Evolutionary conservation across 257 asterid genomes (phyloP).

Genomic region (Plantago ovata): DNA sequence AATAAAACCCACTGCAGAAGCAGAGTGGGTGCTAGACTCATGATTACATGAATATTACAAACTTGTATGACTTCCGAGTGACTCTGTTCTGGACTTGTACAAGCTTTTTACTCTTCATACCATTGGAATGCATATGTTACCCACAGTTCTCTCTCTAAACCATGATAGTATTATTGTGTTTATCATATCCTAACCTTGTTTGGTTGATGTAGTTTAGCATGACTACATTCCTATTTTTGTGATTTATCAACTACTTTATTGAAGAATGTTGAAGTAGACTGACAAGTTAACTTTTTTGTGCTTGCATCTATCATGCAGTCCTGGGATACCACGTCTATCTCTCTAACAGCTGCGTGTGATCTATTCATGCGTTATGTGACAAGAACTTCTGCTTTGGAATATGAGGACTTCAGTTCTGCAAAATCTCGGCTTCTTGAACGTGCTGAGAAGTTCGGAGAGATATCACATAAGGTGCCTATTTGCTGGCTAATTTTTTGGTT

Average conservation of each 20-base stretch:
- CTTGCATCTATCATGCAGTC: constrained; percentile 44
- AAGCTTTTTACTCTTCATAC: too few relatives aligned
- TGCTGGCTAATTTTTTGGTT: constrained; percentile 5
- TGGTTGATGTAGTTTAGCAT: too few relatives aligned
- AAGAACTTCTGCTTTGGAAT: constrained; percentile 85
- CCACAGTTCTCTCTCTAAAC: too few relatives aligned
- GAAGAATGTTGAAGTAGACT: background rate
- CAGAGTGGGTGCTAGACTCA: too few relatives aligned
- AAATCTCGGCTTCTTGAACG: constrained; percentile 85
- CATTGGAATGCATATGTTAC: too few relatives aligned
- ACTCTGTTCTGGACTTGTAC: too few relatives aligned
- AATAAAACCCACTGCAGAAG: too few relatives aligned
- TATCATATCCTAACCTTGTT: too few relatives aligned
- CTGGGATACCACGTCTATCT: constrained; percentile 95
- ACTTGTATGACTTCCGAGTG: too few relatives aligned
- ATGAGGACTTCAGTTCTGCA: constrained; percentile 82
- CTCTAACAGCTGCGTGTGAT: constrained; percentile 91
- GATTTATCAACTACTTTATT: background rate
- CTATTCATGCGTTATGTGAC: constrained; percentile 89
- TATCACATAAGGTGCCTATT: constrained; percentile 63
- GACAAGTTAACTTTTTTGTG: background rate
- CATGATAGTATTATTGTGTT: too few relatives aligned
- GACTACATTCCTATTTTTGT: too few relatives aligned
- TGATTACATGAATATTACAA: too few relatives aligned
- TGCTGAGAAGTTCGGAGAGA: constrained; percentile 94